Evolutionary conservation across 106 monocot genomes (phyloP).

Genomic region (Acanthochlamys bracteata): DNA sequence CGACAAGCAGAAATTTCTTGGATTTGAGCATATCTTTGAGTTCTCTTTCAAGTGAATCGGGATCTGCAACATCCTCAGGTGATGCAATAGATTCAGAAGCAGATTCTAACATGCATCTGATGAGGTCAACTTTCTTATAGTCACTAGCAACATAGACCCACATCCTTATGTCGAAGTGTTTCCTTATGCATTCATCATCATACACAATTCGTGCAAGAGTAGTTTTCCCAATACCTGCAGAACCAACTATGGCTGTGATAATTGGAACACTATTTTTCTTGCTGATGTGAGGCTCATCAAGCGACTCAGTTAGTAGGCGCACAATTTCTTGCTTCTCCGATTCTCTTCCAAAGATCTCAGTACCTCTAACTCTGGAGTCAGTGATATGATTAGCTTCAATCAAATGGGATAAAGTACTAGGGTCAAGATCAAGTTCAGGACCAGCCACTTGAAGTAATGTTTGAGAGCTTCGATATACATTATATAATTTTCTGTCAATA

Average conservation of each 20-base stretch:
- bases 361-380: neutral
- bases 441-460: too few relatives aligned
- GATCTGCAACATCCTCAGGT: neutral
- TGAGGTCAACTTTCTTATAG: neutral
- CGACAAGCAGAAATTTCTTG: slow-evolving; percentile 16
- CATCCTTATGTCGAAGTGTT: neutral
- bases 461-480: neutral
- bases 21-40: slow-evolving; percentile 5
- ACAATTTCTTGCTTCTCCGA: neutral
- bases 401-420: too few relatives aligned
- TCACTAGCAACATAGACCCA: slow-evolving; percentile 14
- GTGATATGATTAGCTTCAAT: too few relatives aligned
- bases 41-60: slow-evolving; percentile 9
- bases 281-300: neutral
- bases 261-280: neutral
- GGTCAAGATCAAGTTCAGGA: too few relatives aligned
- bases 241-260: slow-evolving; percentile 14
- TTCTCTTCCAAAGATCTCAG: neutral
- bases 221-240: slow-evolving; percentile 19
- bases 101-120: neutral
- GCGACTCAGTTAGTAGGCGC: neutral
- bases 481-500: neutral
- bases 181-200: neutral
- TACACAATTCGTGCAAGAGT: slow-evolving; percentile 8
- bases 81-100: neutral